Conservation (phyloP, 2,329 filamentous ascomycete genomes). For the Grosmannia penicillata region DNA sequence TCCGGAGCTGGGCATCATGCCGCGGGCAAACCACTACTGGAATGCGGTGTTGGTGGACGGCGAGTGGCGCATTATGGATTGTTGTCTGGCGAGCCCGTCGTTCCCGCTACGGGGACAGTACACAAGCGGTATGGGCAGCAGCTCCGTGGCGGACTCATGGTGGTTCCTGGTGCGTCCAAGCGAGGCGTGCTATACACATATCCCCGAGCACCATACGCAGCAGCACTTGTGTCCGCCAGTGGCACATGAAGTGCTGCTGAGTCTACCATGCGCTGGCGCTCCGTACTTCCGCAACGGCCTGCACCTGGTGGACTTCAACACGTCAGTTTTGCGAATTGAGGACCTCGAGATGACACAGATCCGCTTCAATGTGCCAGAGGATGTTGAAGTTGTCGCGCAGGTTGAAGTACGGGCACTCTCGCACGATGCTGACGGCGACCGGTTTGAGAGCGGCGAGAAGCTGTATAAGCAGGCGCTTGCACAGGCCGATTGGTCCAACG, state of each 20-base stretch:
- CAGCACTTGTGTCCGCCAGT: slow-evolving; percentile 89
- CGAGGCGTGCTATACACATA: slow-evolving; percentile 90
- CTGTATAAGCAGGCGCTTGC: slow-evolving; percentile 75
- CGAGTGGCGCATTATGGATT: slow-evolving; percentile 95
- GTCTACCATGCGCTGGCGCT: slow-evolving; percentile 73
- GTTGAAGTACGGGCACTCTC: slow-evolving; percentile 74
- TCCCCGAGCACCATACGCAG: slow-evolving; percentile 73
- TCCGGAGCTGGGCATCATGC: slow-evolving; percentile 64
- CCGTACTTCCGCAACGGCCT: slow-evolving; percentile 74
- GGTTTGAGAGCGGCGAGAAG: slow-evolving; percentile 81
- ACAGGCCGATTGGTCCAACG: slow-evolving; percentile 79
- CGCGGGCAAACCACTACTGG: slow-evolving; percentile 95
- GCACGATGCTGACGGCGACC: slow-evolving; percentile 75
- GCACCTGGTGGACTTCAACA: slow-evolving; percentile 81
- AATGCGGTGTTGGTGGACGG: slow-evolving; percentile 86
- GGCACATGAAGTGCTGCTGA: slow-evolving; percentile 70
- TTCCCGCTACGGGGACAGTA: slow-evolving; percentile 69
- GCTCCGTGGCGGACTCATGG: slow-evolving; percentile 65
- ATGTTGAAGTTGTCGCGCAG: slow-evolving; percentile 85
- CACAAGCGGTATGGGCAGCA: slow-evolving; percentile 50
- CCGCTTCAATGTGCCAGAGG: slow-evolving; percentile 72
- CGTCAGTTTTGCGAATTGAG: slow-evolving; percentile 70
- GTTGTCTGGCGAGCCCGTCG: slow-evolving; percentile 79
- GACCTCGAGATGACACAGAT: slow-evolving; percentile 88
- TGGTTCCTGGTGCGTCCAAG: slow-evolving; percentile 86